Evolutionary conservation across 257 asterid species (phyloP), one percentile per base, ranked within the genome.

Genomic region (Henckelia pumila): DNA sequence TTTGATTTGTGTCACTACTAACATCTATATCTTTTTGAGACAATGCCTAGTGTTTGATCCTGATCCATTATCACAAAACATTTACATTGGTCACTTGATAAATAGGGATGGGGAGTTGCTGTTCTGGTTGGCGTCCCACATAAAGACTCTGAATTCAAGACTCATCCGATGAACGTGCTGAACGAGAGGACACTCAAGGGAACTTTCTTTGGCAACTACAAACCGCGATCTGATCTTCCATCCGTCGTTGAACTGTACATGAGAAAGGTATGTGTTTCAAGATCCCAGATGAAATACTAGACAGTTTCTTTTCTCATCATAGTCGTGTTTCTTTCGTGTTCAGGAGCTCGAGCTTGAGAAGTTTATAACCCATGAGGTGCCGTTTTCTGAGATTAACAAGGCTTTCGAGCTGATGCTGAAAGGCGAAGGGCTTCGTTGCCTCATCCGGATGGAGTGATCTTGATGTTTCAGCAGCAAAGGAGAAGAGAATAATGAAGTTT

Each of bases 61-160:
- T 35, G 4, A 2, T 8, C 47, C 6, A 10, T 35, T 0, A 35
- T 35, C 47, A 35, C 47, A 35, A 35, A 35, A 35, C 1, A 1
- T 40, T 40, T 11, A 40, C 3, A 40, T 40, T 11, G 50, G 6
- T 40, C 47, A 40, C 50, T 40, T 40, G 6, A 40, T 40, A 40
- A 2, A 49, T 57, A 79, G 91, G 93, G 91, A 47, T 87, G 93
- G 96, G 95, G 95, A 1, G 96, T 89, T 57, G 96, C 94, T 33
- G 94, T 88, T 29, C 88, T 88, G 4, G 95, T 84, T 0, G 96
- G 94, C 0, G 89, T 89, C 33, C 92, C 95, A 49, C 86, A 84
- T 30, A 86, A 86, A 49, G 92, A 83, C 4, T 83, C 83, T 0
- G 86, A 9, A 1, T 87, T 89, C 77, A 79, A 84, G 77, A 85